These are phyloP conservation scores for Edaphochlamys debaryana DNA, from an alignment of 139 green algal genomes.

Conservation along the genomic window DNA sequence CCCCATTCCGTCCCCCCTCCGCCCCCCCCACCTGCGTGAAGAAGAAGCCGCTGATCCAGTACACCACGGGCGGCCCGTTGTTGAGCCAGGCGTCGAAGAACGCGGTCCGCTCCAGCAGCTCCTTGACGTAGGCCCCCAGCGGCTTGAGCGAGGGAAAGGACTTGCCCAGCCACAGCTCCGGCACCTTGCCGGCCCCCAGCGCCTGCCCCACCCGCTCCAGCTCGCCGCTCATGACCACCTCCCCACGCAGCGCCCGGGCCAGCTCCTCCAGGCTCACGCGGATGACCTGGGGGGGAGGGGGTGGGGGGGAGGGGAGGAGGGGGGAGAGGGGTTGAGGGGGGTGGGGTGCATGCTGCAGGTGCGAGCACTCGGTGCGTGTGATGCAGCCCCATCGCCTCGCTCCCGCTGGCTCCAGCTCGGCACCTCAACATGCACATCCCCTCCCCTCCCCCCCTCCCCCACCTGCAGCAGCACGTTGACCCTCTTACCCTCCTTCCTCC, in stretches of 20 bases:
- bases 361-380: too few relatives aligned
- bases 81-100: conserved; percentile 78
- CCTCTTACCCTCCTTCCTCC: too few relatives aligned
- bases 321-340: background rate
- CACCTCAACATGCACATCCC: too few relatives aligned
- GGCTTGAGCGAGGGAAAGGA: conserved; percentile 83
- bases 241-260: conserved; percentile 47
- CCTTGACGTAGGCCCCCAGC: conserved; percentile 75
- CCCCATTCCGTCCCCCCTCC: background rate
- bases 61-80: conserved; percentile 63
- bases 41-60: conserved; percentile 87
- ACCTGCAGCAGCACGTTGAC: too few relatives aligned
- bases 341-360: too few relatives aligned
- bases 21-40: conserved; percentile 74
- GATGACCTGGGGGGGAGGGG: conserved; percentile 44
- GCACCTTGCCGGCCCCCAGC: conserved; percentile 75
- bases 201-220: conserved; percentile 62
- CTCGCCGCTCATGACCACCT: conserved; percentile 77
- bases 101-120: conserved; percentile 68
- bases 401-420: too few relatives aligned
- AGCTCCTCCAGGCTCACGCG: conserved; percentile 69
- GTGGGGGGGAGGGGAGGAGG: too few relatives aligned
- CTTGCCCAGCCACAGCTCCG: conserved; percentile 73
- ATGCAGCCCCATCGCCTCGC: too few relatives aligned
- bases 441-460: too few relatives aligned